A percentile compares a stretch with the other conserved stretches of the same genome.
These are phyloP conservation scores for Pseudovirgaria hyperparasitica DNA, from an alignment of 2,329 filamentous ascomycete species.

Conservation along the genomic window DNA sequence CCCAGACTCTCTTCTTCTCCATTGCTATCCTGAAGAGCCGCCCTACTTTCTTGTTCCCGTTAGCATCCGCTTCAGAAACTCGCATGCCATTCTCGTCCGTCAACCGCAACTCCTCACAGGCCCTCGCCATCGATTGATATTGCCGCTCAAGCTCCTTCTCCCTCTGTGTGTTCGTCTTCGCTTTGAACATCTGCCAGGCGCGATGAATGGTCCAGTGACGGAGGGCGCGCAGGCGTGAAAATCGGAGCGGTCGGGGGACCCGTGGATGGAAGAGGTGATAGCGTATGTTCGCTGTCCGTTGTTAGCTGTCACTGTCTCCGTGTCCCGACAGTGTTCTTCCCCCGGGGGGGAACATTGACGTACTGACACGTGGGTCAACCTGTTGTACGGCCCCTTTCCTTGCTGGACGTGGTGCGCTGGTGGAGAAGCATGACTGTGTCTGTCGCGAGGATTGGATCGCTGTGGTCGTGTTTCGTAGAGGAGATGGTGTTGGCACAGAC, in stretches of 20 bases:
- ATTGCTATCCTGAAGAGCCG: constrained; percentile 78
- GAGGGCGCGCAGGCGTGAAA: constrained; percentile 75
- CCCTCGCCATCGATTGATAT: constrained; percentile 70
- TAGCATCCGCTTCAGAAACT: constrained; percentile 34
- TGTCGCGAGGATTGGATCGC: no score
- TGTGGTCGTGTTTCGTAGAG: no score
- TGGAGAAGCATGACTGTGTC: no score
- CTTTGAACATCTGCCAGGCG: constrained; percentile 74
- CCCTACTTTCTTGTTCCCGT: constrained; percentile 46
- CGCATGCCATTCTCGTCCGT: constrained; percentile 30
- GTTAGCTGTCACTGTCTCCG: not conserved
- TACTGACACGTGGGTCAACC: constrained; percentile 5
- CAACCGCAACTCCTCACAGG: constrained; percentile 69
- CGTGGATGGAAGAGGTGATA: constrained; percentile 58
- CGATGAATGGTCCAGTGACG: constrained; percentile 99
- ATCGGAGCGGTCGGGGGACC: constrained; percentile 66
- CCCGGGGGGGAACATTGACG: not conserved
- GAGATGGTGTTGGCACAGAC: no score
- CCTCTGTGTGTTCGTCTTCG: constrained; percentile 50
- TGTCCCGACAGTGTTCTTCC: no score
- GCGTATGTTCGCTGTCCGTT: constrained; percentile 44
- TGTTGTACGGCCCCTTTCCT: constrained; percentile 1
- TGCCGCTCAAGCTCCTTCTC: constrained; percentile 62
- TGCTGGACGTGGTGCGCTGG: no score
- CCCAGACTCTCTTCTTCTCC: constrained; percentile 79